A percentile compares a stretch with the other conserved stretches of the same genome.
These are phyloP conservation scores for Piedraia hortae DNA, from an alignment of 2,329 filamentous ascomycete species.

Conservation along the genomic window DNA sequence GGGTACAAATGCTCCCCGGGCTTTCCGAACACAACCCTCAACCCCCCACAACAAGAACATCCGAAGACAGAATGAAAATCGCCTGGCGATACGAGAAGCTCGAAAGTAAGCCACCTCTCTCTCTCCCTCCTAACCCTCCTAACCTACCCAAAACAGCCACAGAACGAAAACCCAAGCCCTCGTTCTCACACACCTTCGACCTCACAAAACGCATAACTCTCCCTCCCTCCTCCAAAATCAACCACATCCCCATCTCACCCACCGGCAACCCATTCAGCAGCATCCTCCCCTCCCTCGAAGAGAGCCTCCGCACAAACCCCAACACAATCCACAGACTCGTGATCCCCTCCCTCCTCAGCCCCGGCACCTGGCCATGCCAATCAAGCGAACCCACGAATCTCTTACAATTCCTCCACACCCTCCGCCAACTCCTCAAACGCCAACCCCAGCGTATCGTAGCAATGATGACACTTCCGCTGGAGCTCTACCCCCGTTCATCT, in stretches of 20 bases:
- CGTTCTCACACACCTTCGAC: slow-evolving; percentile 26
- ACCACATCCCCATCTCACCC: slow-evolving; percentile 31
- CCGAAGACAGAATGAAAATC: slow-evolving; percentile 57
- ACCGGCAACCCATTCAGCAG: slow-evolving; percentile 31
- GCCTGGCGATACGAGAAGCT: slow-evolving; percentile 88
- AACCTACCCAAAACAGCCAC: too few species aligned
- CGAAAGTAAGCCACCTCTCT: too few species aligned
- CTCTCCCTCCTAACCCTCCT: too few species aligned
- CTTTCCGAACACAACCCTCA: slow-evolving; percentile 20
- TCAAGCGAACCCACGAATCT: slow-evolving; percentile 43
- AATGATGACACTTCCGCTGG: slow-evolving; percentile 50
- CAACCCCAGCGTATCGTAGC: slow-evolving; percentile 38
- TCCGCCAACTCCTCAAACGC: slow-evolving; percentile 47
- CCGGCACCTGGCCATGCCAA: slow-evolving; percentile 49
- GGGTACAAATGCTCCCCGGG: slow-evolving; percentile 63
- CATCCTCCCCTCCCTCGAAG: slow-evolving; percentile 32
- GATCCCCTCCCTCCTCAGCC: slow-evolving; percentile 63
- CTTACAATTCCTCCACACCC: slow-evolving; percentile 52
- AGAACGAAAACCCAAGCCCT: too few species aligned
- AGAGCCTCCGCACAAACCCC: slow-evolving; percentile 28
- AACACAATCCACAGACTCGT: slow-evolving; percentile 50
- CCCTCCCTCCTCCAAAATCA: slow-evolving; percentile 15
- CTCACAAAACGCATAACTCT: slow-evolving; percentile 22
- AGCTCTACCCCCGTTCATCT: slow-evolving; percentile 47
- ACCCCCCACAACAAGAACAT: slow-evolving; percentile 11